Conservation (phyloP, 2,329 filamentous ascomycete genomes). For the Hypoxylon sp. region DNA sequence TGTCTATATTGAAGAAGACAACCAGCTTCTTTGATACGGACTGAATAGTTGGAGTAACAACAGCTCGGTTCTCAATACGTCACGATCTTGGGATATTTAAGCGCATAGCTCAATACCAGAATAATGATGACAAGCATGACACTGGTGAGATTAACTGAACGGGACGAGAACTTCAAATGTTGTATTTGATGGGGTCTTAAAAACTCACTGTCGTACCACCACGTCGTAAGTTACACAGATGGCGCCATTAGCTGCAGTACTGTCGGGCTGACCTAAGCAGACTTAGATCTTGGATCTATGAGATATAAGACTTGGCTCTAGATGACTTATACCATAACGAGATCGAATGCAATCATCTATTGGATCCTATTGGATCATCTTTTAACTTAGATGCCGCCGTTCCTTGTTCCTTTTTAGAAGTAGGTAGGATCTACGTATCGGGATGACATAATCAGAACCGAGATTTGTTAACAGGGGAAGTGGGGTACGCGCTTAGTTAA, state of each 20-base stretch:
- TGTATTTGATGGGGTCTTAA: no score
- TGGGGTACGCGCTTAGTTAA: neutral
- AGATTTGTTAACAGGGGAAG: neutral
- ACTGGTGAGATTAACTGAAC: constrained; percentile 5
- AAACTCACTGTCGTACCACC: neutral
- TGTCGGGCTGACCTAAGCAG: neutral
- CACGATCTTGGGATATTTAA: neutral
- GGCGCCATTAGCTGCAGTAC: neutral
- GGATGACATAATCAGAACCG: neutral
- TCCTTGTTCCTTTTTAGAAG: no score
- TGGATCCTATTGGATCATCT: no score
- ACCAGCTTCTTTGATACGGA: constrained; percentile 64
- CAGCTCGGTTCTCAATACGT: neutral
- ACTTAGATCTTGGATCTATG: neutral
- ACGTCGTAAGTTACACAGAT: neutral
- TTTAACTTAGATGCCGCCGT: no score
- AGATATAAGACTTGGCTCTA: neutral
- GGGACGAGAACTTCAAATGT: neutral
- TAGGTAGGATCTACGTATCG: no score
- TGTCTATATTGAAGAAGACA: constrained; percentile 60
- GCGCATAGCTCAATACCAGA: neutral
- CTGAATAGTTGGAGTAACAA: constrained; percentile 12
- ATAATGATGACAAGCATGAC: neutral
- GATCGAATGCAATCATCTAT: no score
- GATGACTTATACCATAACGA: no score